Base-by-base conservation (phyloP, 2,329 filamentous ascomycete genomes). In the Aureobasidium sp. region DNA sequence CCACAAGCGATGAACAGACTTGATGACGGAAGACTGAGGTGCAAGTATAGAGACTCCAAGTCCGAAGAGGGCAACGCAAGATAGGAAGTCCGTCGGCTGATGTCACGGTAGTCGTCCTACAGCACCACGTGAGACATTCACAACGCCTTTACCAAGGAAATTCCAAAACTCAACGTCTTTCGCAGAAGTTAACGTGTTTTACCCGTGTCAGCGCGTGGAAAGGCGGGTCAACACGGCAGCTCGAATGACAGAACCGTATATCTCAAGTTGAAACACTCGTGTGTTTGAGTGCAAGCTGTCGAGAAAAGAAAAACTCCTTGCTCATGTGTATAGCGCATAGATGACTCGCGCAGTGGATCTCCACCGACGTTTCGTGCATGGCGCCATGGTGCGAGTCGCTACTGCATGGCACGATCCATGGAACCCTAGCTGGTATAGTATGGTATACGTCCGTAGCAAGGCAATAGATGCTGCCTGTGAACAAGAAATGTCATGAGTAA, bases 131-230 rank as follows among this genome's bases (percentile, higher is more conserved):
- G 56, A 59, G 56, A 59, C 56, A 59, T 14, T 20, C 8, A 8
- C 5, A 49, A 59, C 56, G 56, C 22, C 56, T 59, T 49, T 59
- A 49, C 44, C 42, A 41, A 17, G 20, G 56, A 49, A 48, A 1
- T 29, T 41, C 9, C 25, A 27, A 31, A 59, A 49, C 41, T 29
- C 27, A 48, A 48, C 56, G 56, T 48, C 29, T 48, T 47, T 47
- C 55, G n/a, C 55, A 37, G 42, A 58, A 47, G 14, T 34, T 27
- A 56, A 56, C 52, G 52, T 7, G 39, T 42, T 22, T 44, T 34
- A 7, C 37, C 52, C 22, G 22, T 3, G 22, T 25, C 22, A 25
- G 22, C 22, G 37, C 12, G 37, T 7, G 22, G 39, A 2, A 34
- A 1, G 27, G 12, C 34, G 52, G 52, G 8, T 8, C 22, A 22